Evolutionary conservation across 305 asterid genomes (phyloP), one percentile per base, ranked within the genome.

Genomic region (Fraxinus angustifolia): DNA sequence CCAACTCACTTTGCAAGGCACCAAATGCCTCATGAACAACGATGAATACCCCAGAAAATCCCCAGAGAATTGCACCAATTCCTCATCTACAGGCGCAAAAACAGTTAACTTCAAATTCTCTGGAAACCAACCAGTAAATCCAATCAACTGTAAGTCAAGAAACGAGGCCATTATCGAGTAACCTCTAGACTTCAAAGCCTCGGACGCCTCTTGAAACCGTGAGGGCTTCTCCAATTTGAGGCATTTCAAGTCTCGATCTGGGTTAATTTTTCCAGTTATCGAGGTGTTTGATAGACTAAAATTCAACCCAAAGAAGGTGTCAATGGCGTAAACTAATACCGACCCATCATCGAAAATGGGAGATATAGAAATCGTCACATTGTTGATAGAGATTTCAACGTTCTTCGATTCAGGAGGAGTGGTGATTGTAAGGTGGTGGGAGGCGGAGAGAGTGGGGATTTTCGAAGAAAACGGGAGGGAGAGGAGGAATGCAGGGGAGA

Each of bases 301-400:
- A 58, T 90, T 85, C 53, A 80, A 77, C 73, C 80, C 81, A 78
- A 91, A 90, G 85, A 93, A 91, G n/a, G 77, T 81, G 53, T 89
- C 94, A 10, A 91, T 77, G 11, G 89, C 90, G 82, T 89, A 94
- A 14, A 89, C 91, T 0, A 91, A 33, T 17, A 93, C 90, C 4
- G 83, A 85, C 0, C 95, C 97, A 34, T 94, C 98, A 30, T 94
- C 97, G 84, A 77, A 92, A 60, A 94, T 83, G 0, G 97, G 98
- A 6, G 87, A 53, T 2, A 42, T 60, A 0, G 89, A 76, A 78
- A 94, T 35, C 1, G 56, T 48, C 19, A 94, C 92, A 14, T 87
- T 85, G 40, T 94, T 90, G 11, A 94, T 88, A 11, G 95, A 85
- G 73, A 91, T 53, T 0, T 75, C 73, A 16, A 14, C 8, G 36